Percentiles rank a stretch among this genome's conserved stretches.
These are phyloP conservation scores for Tolypocladium tropicale DNA, from an alignment of 2,329 filamentous ascomycete genomes.

Conservation along the genomic window DNA sequence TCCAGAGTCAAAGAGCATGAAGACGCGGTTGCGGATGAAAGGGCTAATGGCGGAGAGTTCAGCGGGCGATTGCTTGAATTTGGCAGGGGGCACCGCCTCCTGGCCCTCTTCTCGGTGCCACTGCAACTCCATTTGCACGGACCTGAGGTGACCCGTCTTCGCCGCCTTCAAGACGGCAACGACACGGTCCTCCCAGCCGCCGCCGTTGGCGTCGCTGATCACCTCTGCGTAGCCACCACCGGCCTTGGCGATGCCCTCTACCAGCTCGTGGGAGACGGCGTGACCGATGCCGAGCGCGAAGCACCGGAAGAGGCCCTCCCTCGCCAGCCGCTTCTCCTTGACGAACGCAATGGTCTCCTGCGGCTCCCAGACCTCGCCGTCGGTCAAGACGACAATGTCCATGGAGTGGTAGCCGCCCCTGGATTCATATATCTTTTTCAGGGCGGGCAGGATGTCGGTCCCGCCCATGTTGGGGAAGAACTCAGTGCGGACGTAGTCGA, in stretches of 20 bases:
- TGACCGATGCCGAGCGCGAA: slow-evolving; percentile 47
- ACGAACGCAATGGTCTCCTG: slow-evolving; percentile 2
- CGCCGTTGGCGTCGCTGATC: not conserved
- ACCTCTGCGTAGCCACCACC: slow-evolving; percentile 42
- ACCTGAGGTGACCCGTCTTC: not conserved
- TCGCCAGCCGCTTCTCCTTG: not conserved
- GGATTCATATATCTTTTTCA: not conserved
- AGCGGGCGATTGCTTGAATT: slow-evolving; percentile 1
- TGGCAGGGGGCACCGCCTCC: not conserved
- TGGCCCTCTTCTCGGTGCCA: not conserved
- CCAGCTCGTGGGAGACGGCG: slow-evolving; percentile 42
- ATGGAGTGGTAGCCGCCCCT: not conserved
- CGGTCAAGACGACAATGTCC: slow-evolving; percentile 4
- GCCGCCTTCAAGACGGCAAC: slow-evolving; percentile 1
- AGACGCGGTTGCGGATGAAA: not conserved
- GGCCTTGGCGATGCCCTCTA: slow-evolving; percentile 47
- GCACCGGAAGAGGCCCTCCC: slow-evolving; percentile 33
- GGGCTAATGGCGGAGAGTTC: not conserved
- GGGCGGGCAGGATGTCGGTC: slow-evolving; percentile 2
- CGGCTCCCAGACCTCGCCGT: slow-evolving; percentile 2
- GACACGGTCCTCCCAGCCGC: slow-evolving; percentile 2
- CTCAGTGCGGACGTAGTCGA: slow-evolving; percentile 1
- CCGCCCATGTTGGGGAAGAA: slow-evolving; percentile 3
- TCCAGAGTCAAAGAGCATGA: not conserved
- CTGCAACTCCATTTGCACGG: not conserved